phyloP scores from a whole-genome alignment of 2,329 filamentous ascomycete genomes.

The Aspergillus sojae region DNA sequence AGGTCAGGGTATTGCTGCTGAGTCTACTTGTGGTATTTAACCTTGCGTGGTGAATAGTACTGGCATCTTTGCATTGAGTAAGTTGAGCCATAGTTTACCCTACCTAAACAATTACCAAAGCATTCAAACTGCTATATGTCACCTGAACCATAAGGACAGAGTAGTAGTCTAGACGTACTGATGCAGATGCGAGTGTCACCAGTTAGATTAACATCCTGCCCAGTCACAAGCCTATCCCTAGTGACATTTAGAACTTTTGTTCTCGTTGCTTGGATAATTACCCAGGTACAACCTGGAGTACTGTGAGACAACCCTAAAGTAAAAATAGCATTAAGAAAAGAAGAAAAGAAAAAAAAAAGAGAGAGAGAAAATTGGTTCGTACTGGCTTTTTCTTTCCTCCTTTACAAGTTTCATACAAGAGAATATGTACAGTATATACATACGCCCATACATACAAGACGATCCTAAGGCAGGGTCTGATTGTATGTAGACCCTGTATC shows the following conservation, averaged over 20 bases:
- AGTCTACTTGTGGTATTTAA: not conserved
- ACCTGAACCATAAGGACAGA: not conserved
- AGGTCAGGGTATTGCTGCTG: not conserved
- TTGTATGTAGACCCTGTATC: not conserved
- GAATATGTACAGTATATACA: not conserved
- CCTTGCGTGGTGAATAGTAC: not conserved
- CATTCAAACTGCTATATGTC: not conserved
- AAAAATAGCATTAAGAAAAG: not conserved
- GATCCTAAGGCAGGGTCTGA: not conserved
- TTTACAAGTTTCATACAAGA: not conserved
- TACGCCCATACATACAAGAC: not conserved
- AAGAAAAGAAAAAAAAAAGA: not conserved
- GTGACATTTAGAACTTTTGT: not conserved
- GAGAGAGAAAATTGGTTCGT: not conserved
- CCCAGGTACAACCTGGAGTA: not conserved
- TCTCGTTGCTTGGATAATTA: not conserved
- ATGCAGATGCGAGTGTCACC: not conserved
- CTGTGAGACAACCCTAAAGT: not conserved
- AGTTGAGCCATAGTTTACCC: not conserved
- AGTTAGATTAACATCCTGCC: slow-evolving; percentile 5
- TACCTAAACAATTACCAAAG: not conserved
- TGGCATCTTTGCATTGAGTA: not conserved
- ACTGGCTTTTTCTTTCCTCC: not conserved
- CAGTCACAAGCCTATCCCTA: slow-evolving; percentile 9
- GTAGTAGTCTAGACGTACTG: not conserved